Evolutionary conservation across 768 basidiomycete species (phyloP), one percentile per base, ranked within the genome.

Genomic region (Auriscalpium vulgare): DNA sequence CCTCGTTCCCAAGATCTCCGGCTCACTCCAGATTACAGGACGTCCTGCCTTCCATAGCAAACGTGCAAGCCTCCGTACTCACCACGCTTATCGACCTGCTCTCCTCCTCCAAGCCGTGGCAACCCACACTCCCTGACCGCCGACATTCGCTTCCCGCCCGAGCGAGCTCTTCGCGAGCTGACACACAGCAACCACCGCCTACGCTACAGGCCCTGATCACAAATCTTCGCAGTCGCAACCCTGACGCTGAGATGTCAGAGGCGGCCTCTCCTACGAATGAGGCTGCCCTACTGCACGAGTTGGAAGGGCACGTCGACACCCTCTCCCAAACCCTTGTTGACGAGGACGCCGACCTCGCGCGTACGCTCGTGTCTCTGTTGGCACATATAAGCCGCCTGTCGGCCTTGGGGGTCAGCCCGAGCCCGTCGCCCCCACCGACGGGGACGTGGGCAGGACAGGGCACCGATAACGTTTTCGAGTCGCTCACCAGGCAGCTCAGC

Each of bases 71-170:
- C 56, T 87, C 87, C 16, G 90, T 87, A 66, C 64, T 91, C 23
- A 83, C 83, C 74, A 87, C 86, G 2, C 73, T 92, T 48, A 81
- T 83, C 62, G 84, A 81, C 67, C 74, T 91, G 19, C 78, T 90
- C 19, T 81, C 82, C 36, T 73, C 71, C 11, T 73, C 78, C 14
- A 69, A 69, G 2, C 63, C 70, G 56, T 82, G 78, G 82, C 74
- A 71, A 51, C 74, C 81, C 9, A 82, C 82, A 55, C 71, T 83
- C 23, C 80, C 83, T 57, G 76, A 81, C 65, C 78, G 82, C 37
- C 74, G 82, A 50, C 79, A 82, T 63, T 84, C 84, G 10, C 78
- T 83, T 75, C 79, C 82, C 17, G 55, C 63, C 3, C 47, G 59
- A 14, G 51, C 63, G 8, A 65, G 71, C 46, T 60, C 68, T 14